Evolutionary conservation across 495 filamentous ascomycete species (phyloP).

Genomic region (Lophiostoma macrostomum): DNA sequence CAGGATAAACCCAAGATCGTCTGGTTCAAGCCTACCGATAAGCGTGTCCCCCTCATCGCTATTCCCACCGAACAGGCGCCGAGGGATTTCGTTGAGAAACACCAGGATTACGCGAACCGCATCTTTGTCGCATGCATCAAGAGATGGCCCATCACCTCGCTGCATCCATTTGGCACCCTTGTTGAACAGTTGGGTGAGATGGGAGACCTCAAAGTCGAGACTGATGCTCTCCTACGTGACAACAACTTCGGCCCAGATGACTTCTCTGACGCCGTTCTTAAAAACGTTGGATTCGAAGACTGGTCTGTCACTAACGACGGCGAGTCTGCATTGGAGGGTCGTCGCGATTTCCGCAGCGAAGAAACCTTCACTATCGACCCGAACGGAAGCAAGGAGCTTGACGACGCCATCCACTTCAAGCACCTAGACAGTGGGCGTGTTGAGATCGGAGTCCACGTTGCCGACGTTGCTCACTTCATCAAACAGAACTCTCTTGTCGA

Average conservation of each 20-base stretch:
- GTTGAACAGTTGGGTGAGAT: conserved; percentile 97
- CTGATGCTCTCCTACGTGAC: conserved; percentile 91
- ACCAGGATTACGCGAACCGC: conserved; percentile 93
- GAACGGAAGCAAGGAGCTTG: conserved; percentile 76
- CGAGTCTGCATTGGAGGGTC: conserved; percentile 66
- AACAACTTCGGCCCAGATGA: conserved; percentile 99
- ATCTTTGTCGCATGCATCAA: conserved; percentile 99
- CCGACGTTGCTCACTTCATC: conserved; percentile 95
- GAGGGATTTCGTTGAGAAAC: conserved; percentile 96
- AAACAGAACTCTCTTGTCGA: conserved; percentile 95
- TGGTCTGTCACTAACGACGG: conserved; percentile 84
- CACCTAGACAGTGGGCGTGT: conserved; percentile 74
- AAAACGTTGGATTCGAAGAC: conserved; percentile 86
- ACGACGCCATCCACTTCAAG: conserved; percentile 90
- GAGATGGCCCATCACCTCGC: conserved; percentile 98
- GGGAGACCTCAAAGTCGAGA: conserved; percentile 95
- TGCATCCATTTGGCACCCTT: conserved; percentile 95
- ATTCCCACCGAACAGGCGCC: conserved; percentile 98
- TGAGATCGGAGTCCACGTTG: conserved; percentile 92
- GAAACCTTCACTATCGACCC: conserved; percentile 90
- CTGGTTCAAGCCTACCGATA: conserved; percentile 99
- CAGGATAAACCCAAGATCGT: conserved; percentile 99
- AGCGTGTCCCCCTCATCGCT: conserved; percentile 94
- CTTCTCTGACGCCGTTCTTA: conserved; percentile 92
- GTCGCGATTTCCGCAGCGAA: conserved; percentile 88